Evolutionary conservation across 2,329 filamentous ascomycete genomes (phyloP), one percentile per base, ranked within the genome.

Genomic region (Aspergillus fumigatus): DNA sequence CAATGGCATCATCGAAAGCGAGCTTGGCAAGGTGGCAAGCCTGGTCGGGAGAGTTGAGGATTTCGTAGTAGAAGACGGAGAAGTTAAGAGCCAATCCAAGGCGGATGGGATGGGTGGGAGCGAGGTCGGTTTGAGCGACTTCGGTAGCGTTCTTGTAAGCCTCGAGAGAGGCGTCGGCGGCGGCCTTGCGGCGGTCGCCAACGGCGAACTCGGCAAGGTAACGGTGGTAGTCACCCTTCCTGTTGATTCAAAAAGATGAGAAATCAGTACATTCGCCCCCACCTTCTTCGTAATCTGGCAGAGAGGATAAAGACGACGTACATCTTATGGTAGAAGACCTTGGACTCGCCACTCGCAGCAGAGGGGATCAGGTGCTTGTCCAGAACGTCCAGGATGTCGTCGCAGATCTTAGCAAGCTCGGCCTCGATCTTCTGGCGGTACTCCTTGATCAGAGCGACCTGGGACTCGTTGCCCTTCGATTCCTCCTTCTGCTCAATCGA

Each of bases 271-370:
- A 55, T 48, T 27, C 48, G 23, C 55, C 48, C 26, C 55, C 25
- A 32, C 17, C 8, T 5, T 8, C 40, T 55, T 32, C 51, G 17
- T 26, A 52, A 45, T 47, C 27, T 50, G 45, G 40, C 40, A 29
- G 25, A 29, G 25, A 27, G 14, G 26, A 43, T 2, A 19, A 27
- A 51, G 52, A 57, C 47, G 29, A 62, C 85, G 67, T 78, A 95
- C 92, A 97, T 97, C 88, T 97, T 97, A 89, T 97, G 92, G 83
- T 97, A 97, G 83, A 97, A 97, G 70, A 97, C 93, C 87, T 97
- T 97, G 72, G 92, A 96, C 84, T 97, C 93, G 79, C 92, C 93
- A 72, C 87, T 91, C 84, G 94, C 88, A 69, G 93, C 93, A 70
- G 90, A 94, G 70, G 91, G 90, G 72, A 97, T 97, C 73, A 97